Evolutionary conservation across 2,329 filamentous ascomycete species (phyloP).

Genomic region (Verticillium albo-atrum): DNA sequence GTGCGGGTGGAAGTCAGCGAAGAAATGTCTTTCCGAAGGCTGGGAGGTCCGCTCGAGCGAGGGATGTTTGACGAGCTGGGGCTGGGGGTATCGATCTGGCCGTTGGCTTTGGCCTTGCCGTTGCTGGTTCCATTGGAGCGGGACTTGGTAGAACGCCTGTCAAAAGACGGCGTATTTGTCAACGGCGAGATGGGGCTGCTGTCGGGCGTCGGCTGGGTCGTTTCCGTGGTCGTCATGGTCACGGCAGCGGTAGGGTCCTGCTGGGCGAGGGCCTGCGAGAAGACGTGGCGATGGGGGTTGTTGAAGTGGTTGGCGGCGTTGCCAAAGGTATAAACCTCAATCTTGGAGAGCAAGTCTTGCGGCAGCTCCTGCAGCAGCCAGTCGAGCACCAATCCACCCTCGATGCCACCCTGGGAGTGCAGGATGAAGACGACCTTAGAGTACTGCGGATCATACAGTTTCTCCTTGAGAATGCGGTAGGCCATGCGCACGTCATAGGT

Average conservation of each 20-base stretch:
- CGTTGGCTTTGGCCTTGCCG: constrained; percentile 1
- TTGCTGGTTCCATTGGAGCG: not conserved
- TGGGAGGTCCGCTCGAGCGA: not conserved
- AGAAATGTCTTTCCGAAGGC: constrained; percentile 17
- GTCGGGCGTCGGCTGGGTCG: not conserved
- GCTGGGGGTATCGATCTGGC: not conserved
- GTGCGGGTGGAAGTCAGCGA: constrained; percentile 28
- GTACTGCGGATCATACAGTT: constrained; percentile 56
- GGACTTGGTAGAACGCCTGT: not conserved
- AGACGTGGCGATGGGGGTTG: constrained; percentile 46
- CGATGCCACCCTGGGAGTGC: constrained; percentile 75
- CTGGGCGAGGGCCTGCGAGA: constrained; percentile 38
- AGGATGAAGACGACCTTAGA: constrained; percentile 69
- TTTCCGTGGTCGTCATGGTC: constrained; percentile 6
- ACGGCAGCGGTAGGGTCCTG: constrained; percentile 18
- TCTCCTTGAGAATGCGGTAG: constrained; percentile 57
- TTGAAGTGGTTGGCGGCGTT: constrained; percentile 80
- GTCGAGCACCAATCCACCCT: constrained; percentile 68
- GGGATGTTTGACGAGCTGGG: not conserved
- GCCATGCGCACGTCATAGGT: constrained; percentile 63
- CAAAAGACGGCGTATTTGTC: not conserved
- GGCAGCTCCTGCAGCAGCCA: constrained; percentile 71
- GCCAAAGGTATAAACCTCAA: constrained; percentile 77
- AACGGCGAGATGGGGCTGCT: constrained; percentile 8
- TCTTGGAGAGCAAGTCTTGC: constrained; percentile 58